Conservation (phyloP, 306 rosid species). For the Prunus davidiana region DNA sequence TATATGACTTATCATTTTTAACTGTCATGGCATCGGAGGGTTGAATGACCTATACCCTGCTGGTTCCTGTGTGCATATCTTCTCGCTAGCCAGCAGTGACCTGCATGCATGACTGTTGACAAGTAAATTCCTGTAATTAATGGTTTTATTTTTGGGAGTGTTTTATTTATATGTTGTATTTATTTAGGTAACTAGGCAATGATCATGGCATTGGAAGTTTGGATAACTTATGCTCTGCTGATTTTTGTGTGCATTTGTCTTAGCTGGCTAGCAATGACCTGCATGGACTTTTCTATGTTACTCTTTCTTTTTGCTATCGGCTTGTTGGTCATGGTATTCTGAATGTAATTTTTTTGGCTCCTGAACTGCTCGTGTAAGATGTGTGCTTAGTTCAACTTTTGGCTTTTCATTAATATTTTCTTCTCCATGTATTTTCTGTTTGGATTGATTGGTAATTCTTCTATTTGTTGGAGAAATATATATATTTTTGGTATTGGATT, state of each 20-base stretch:
- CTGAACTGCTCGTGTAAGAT: neutral
- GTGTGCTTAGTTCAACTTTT: neutral
- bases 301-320: neutral
- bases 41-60: neutral
- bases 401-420: too few relatives aligned
- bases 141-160: neutral
- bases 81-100: neutral
- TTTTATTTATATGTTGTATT: neutral
- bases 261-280: neutral
- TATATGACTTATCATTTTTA: neutral
- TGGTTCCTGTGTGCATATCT: constrained; percentile 1
- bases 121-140: neutral
- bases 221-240: neutral
- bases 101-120: constrained; percentile 1
- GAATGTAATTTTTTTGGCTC: neutral
- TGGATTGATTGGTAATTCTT: neutral
- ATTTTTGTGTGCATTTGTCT: neutral
- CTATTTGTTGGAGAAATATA: neutral
- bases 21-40: constrained; percentile 2
- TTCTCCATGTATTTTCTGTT: neutral
- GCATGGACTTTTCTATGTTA: neutral
- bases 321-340: neutral
- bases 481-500: neutral
- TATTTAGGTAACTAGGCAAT: neutral
- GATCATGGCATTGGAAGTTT: neutral